A percentile compares a stretch with the other conserved stretches of the same genome.
phyloP scores from a whole-genome alignment of 352 stramenopile species.

The Achlya hypogyna region DNA sequence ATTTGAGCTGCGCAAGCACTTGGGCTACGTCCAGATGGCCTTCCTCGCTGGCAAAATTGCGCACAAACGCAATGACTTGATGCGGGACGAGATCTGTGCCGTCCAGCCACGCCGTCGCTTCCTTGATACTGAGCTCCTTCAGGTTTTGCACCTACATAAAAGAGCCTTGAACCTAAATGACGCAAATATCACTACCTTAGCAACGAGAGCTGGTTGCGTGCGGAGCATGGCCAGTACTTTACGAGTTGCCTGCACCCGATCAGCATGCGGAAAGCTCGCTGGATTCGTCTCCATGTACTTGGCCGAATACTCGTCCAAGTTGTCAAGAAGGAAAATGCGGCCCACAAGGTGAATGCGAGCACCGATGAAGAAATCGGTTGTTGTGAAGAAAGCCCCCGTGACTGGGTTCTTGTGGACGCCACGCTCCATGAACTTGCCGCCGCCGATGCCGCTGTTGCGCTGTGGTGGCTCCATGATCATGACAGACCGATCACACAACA shows the following conservation, averaged over 20 bases:
- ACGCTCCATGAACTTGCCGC: slow-evolving; percentile 49
- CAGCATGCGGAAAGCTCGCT: slow-evolving; percentile 36
- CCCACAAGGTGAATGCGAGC: slow-evolving; percentile 51
- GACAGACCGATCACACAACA: slow-evolving; percentile 68
- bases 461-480: slow-evolving; percentile 66
- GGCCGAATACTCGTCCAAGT: slow-evolving; percentile 80
- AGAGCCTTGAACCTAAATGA: not conserved
- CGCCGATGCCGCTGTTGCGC: slow-evolving; percentile 63
- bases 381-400: slow-evolving; percentile 30
- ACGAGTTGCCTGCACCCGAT: not conserved
- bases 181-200: not conserved
- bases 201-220: not conserved
- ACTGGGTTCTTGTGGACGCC: slow-evolving; percentile 23
- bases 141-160: not conserved
- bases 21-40: slow-evolving; percentile 5
- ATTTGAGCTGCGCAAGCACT: not conserved
- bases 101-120: not conserved
- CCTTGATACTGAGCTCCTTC: not conserved
- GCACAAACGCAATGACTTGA: slow-evolving; percentile 17
- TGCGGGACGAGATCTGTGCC: not conserved
- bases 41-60: not conserved
- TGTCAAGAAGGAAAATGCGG: slow-evolving; percentile 59
- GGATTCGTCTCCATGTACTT: slow-evolving; percentile 69
- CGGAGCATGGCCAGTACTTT: not conserved
- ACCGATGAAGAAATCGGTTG: slow-evolving; percentile 72